These are phyloP conservation scores for Austroboletus niveus DNA, from an alignment of 1,284 basidiomycete genomes.

Conservation along the genomic window DNA sequence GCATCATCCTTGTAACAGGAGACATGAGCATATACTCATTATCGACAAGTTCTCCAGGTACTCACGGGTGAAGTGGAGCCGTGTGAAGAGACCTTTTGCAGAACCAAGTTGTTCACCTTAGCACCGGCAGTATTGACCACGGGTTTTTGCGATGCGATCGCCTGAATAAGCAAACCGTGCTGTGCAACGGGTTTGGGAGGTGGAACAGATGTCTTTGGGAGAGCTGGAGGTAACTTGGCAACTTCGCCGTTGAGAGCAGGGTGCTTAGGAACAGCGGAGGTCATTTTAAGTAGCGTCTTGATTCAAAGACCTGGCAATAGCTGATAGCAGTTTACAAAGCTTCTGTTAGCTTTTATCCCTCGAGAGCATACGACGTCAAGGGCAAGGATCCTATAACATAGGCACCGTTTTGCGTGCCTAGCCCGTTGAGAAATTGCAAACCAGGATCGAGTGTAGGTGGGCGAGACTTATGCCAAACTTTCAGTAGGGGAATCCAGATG, in stretches of 20 bases:
- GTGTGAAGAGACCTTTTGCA: background rate
- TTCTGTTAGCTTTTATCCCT: background rate
- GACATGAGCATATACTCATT: background rate
- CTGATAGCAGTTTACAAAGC: background rate
- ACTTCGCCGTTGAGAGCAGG: conserved; percentile 1
- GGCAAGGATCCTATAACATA: background rate
- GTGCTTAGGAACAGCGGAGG: background rate
- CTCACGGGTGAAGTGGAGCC: conserved; percentile 2
- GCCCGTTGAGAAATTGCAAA: too few relatives aligned
- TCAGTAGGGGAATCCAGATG: too few relatives aligned
- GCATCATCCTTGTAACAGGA: background rate
- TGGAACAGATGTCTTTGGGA: background rate
- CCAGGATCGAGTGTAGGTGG: too few relatives aligned
- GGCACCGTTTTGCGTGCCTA: background rate
- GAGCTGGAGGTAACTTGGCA: background rate
- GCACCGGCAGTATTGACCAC: background rate
- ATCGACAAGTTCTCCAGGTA: background rate
- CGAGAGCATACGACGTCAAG: background rate
- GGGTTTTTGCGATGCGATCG: background rate
- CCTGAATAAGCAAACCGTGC: background rate
- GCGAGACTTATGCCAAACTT: too few relatives aligned
- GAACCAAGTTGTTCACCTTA: background rate
- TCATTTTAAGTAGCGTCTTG: background rate
- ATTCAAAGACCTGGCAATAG: background rate
- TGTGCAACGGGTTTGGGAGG: conserved; percentile 5